phyloP scores from a whole-genome alignment of 768 basidiomycete genomes.

The Boletus eberwhitei region DNA sequence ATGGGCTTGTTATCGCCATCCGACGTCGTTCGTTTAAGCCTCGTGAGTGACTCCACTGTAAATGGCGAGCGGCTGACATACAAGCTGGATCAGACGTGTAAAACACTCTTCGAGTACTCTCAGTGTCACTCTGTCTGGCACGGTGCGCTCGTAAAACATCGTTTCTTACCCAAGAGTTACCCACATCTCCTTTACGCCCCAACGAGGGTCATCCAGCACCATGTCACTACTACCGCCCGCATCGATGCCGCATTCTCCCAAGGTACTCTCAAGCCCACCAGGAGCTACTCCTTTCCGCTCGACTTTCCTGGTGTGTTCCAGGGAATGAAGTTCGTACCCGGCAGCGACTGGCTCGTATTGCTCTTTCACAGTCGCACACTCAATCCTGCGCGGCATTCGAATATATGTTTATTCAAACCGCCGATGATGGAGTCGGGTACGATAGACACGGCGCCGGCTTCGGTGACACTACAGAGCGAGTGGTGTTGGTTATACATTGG shows the following conservation, averaged over 20 bases:
- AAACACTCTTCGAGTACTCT: conserved; percentile 21
- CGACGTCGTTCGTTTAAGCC: conserved; percentile 24
- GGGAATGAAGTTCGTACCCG: conserved; percentile 29
- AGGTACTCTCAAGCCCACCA: conserved; percentile 11
- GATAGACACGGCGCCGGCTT: background rate
- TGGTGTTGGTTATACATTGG: conserved; percentile 26
- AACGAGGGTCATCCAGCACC: conserved; percentile 20
- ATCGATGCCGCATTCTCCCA: conserved; percentile 22
- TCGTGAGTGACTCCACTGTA: conserved; percentile 16
- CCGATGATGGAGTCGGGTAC: conserved; percentile 1
- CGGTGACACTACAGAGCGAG: conserved; percentile 30
- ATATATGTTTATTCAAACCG: conserved; percentile 28
- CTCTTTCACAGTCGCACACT: conserved; percentile 31
- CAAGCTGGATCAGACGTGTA: conserved; percentile 21
- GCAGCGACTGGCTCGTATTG: conserved; percentile 29
- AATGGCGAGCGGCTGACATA: background rate
- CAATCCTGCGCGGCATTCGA: conserved; percentile 29
- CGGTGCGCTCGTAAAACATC: conserved; percentile 21
- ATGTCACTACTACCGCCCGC: conserved; percentile 22
- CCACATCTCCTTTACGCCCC: conserved; percentile 22
- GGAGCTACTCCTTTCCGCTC: conserved; percentile 27
- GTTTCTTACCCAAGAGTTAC: conserved; percentile 24
- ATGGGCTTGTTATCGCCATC: conserved; percentile 27
- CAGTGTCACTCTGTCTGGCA: conserved; percentile 27
- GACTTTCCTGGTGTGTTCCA: conserved; percentile 31